Conservation (phyloP, 176 grass and related monocot genomes). For the Sorghum bicolor region Sorghum_bicolor_NCBIv3 NC_012870.2:20239001-20239500, state of each 20-base stretch:
- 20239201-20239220: constrained; percentile 75
- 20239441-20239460: neutral
- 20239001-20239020: neutral
- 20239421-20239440: neutral
- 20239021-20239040: neutral
- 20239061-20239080: constrained; percentile 27
- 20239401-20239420: neutral
- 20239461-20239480: neutral
- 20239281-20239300: neutral
- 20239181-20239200: constrained; percentile 77
- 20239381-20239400: constrained; percentile 96
- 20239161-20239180: constrained; percentile 82
- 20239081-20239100: constrained; percentile 86
- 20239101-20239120: constrained; percentile 63
- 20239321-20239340: constrained; percentile 90
- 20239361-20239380: constrained; percentile 97
- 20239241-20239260: neutral
- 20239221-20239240: neutral
- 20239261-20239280: neutral
- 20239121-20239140: constrained; percentile 75
- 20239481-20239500: neutral
- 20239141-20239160: constrained; percentile 91
- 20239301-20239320: neutral
- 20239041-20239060: neutral
- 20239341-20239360: constrained; percentile 77